Evolutionary conservation across 225 moss, liverwort and hornwort genomes (phyloP), one percentile per base, ranked within the genome.

Genomic region (Pleurozium schreberi): DNA sequence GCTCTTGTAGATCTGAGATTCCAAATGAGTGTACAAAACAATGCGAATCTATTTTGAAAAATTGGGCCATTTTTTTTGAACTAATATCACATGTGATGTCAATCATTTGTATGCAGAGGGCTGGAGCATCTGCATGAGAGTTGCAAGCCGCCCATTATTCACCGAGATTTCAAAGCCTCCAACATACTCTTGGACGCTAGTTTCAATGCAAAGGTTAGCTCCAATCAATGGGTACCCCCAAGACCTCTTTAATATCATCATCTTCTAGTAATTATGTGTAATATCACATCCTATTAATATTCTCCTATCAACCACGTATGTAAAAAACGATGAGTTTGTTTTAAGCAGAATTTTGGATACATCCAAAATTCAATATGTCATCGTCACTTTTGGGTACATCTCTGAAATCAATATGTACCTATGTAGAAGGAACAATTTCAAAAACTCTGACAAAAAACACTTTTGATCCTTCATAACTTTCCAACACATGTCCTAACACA

Each of bases 131-230:
- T 96, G 53, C 96, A 96, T 89, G 92, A 91, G 90, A 80, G 87
- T 53, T 96, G 96, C 88, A 91, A 92, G 89, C 96, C 96, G 23
- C 87, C 94, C 34, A 91, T 96, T 38, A 93, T 96, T 64, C 95
- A 96, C 85, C 87, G 95, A 64, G 95, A 96, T 86, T 95, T 96
- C 71, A 96, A 96, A 71, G 93, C 95, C 66, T 95, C 95, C 45
- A 96, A 96, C 38, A 92, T 96, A 45, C 92, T 96, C 60, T 86
- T 96, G 70, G 94, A 96, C 40, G 75, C 92, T 21, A 88, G 91
- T 85, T 94, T 93, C 87, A 94, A 94, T 65, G 96, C 95, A 14
- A 96, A 96, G 94, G 96, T 95, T 36, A n/a, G 87, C 43, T 67
- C 26, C 79, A 77, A 53, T 28, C 28, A 75, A 6, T 75, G 75